These are phyloP conservation scores for Primulina eburnea DNA, from an alignment of 257 asterid genomes.

Conservation along the genomic window DNA sequence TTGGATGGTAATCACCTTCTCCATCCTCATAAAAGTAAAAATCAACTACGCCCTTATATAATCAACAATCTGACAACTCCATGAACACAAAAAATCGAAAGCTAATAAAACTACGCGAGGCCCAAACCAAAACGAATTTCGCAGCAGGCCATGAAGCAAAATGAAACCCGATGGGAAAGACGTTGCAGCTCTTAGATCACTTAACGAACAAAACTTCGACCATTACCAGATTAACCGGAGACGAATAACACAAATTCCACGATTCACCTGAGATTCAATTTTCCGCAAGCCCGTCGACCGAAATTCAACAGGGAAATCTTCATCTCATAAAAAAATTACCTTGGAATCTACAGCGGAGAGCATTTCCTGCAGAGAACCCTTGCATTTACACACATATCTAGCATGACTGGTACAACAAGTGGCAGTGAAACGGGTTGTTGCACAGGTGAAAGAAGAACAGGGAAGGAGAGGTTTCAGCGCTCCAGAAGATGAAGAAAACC, in stretches of 20 bases:
- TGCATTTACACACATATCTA: constrained; percentile 1
- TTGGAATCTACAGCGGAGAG: constrained; percentile 22
- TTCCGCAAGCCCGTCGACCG: constrained; percentile 22
- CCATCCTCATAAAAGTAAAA: neutral
- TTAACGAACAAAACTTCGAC: neutral
- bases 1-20: neutral
- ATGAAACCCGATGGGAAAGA: neutral
- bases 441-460: constrained; percentile 26
- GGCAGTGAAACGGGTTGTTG: constrained; percentile 32
- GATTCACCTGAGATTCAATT: constrained; percentile 27
- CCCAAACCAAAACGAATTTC: constrained; percentile 12
- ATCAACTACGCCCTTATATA: neutral
- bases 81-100: neutral
- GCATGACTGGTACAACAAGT: constrained; percentile 15
- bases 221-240: neutral
- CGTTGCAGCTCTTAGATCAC: neutral
- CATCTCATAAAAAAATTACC: constrained; percentile 21
- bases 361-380: constrained; percentile 12
- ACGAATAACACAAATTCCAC: neutral
- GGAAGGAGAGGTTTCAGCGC: constrained; percentile 30
- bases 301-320: neutral
- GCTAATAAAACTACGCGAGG: constrained; percentile 8
- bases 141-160: constrained; percentile 6
- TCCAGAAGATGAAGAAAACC: constrained; percentile 28
- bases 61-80: neutral